Base-by-base conservation (phyloP, 2,329 filamentous ascomycete species). In the Colletotrichum echinochloae region DNA sequence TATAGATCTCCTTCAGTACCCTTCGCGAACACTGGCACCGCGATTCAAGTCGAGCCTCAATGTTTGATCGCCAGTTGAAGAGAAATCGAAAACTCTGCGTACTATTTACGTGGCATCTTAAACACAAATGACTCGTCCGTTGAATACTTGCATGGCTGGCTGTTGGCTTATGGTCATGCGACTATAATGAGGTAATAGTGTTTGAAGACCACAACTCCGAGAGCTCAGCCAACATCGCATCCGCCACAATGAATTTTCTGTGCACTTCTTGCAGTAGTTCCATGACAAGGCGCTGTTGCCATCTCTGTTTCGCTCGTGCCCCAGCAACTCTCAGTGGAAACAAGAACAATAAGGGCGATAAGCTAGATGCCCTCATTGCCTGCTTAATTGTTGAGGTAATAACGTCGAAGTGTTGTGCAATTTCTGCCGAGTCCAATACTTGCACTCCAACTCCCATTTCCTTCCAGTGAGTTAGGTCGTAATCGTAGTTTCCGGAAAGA, bases 401-500 rank as follows among this genome's bases (percentile, higher is more conserved):
- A 0, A 60, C 49, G 1, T 64, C 33, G 0, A 77, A 75, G 6
- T 79, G 75, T 7, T 30, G 44, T 4, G 75, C 71, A 18, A 81
- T 72, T 1, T 75, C 71, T 0, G 66, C 57, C 9, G 74, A 71
- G 8, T 62, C 39, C 0, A 81, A 37, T 0, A 72, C 76, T 0
- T 79, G 76, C 0, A 77, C 73, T 0, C 56, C 5, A 4, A 79
- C 69, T 1, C 61, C 74, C 12, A 77, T 70, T 0, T 51, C 54
- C 0, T 75, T 69, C 80, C 80, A 81, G 23, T 76, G 72, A 9
- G 57, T 28, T 2, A 78, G 74, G 12, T 81, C 78, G 18, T 81
- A 81, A 67, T 81, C 80, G 39, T 79, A 81, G 2, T 78, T 74
- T 0, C 80, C 80, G 0, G 80, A 82, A 5, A 82, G 75, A 41